Percentiles rank a stretch among this genome's conserved stretches.
phyloP scores from a whole-genome alignment of 768 basidiomycete species.

The Cystobasidium onofrii region DNA sequence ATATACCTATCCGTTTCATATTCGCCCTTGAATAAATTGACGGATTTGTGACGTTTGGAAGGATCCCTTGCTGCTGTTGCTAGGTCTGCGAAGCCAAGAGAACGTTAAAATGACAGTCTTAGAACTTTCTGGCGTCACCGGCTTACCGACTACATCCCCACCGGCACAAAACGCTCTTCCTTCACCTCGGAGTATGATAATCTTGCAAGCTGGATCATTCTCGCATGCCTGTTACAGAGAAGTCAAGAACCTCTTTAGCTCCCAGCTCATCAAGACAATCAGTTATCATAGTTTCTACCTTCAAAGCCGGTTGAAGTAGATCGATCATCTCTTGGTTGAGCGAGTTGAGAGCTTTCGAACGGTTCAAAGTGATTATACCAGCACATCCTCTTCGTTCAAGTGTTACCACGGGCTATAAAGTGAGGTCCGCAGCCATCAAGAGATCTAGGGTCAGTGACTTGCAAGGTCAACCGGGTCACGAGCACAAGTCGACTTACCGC shows the following conservation, averaged over 20 bases:
- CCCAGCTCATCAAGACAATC: neutral
- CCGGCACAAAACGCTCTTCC: constrained; percentile 79
- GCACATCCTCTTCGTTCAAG: neutral
- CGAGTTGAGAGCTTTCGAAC: constrained; percentile 31
- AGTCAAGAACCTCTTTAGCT: too few relatives aligned
- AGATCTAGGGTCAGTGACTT: neutral
- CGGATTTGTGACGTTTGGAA: constrained; percentile 57
- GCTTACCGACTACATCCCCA: constrained; percentile 82
- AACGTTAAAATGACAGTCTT: neutral
- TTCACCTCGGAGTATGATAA: constrained; percentile 61
- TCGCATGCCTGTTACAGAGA: constrained; percentile 30
- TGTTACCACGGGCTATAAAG: neutral
- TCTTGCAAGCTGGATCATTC: constrained; percentile 1
- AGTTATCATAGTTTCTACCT: neutral
- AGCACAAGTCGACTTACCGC: neutral
- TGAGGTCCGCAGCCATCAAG: neutral
- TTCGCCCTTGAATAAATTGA: constrained; percentile 86
- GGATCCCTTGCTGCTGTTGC: constrained; percentile 45
- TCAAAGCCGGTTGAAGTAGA: constrained; percentile 1
- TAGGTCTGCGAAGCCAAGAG: constrained; percentile 16
- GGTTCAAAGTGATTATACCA: constrained; percentile 30
- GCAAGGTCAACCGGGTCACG: neutral
- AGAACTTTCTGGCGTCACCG: neutral
- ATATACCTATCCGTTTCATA: constrained; percentile 44
- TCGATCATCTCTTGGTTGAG: constrained; percentile 32